phyloP scores from a whole-genome alignment of 2,329 filamentous ascomycete genomes.

The Nothomitra cinnamomea region DNA sequence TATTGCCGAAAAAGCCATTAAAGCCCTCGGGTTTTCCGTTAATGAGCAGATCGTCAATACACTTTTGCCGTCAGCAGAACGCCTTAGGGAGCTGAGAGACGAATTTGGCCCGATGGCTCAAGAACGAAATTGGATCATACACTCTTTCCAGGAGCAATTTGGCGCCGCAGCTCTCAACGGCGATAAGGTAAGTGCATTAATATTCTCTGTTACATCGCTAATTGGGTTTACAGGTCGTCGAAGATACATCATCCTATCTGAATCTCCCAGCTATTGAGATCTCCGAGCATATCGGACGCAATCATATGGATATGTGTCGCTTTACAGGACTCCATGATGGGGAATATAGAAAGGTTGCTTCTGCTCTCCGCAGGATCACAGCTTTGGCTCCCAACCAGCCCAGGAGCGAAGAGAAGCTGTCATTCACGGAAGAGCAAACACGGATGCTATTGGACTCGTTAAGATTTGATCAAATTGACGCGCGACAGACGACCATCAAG shows the following conservation, averaged over 20 bases:
- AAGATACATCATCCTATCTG: conserved; percentile 22
- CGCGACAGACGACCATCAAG: conserved; percentile 22
- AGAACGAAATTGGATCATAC: conserved; percentile 17
- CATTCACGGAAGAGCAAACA: conserved; percentile 7
- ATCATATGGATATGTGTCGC: not conserved
- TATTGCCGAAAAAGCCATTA: conserved; percentile 8
- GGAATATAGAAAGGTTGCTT: not conserved
- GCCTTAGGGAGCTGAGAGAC: conserved; percentile 18
- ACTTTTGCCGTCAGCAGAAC: conserved; percentile 20
- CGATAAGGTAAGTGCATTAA: conserved; percentile 9
- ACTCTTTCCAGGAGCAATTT: conserved; percentile 22
- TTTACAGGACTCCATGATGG: not conserved
- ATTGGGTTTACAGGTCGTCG: conserved; percentile 15
- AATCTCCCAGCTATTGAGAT: conserved; percentile 17
- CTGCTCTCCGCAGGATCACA: no score
- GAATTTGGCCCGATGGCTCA: conserved; percentile 15
- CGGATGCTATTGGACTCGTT: conserved; percentile 17
- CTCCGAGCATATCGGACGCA: no score
- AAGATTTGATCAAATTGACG: conserved; percentile 24
- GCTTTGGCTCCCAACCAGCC: no score
- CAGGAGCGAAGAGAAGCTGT: no score
- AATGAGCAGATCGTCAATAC: conserved; percentile 21
- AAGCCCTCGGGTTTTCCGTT: conserved; percentile 12
- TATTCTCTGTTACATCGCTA: not conserved
- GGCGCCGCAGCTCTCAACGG: conserved; percentile 10